Base-by-base conservation (phyloP, 805 yeast genomes). In the Suhomyces sp. region DNA sequence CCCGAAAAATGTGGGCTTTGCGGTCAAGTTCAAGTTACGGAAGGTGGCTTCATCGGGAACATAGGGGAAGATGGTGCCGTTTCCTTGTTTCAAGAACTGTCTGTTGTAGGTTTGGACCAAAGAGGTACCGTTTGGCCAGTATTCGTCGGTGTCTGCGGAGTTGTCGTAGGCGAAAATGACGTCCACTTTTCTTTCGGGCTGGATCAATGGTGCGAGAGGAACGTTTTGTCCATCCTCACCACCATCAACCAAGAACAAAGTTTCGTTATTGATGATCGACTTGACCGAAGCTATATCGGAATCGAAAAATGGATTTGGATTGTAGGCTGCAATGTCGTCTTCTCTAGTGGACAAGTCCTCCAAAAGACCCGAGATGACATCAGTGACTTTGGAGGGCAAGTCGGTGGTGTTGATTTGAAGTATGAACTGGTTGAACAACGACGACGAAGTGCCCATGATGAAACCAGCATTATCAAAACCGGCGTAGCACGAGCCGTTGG, bases 151-250 rank as follows among this genome's bases (percentile, higher is more conserved):
- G 55, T 87, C 92, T 17, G 85, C 87, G 19, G 87, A 80, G 66
- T 83, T 84, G 63, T 86, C 86, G 62, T 68, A 83, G 0, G 92
- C 86, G 57, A 88, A 76, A 6, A 88, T 71, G 12, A 84, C 73
- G 64, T 88, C 94, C 33, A 86, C 72, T 12, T 77, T 69, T 65
- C 91, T 74, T 45, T 80, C 79, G 5, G 82, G 81, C 58, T 85
- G 87, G 26, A 87, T 61, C 48, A 88, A 73, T 2, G 93, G 89
- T 29, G 78, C 71, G 38, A 86, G 66, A 0, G 96, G 94, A 15
- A 88, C 74, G 61, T 87, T 87, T 66, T 87, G 90, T 7, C 77
- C 52, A 65, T 88, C 93, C 65, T 85, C 90, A 31, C 94, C 96
- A 44, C 96, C 96, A 64, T 88, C 96, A 29, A 82, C 90, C 54